Conservation (phyloP, 148 eudicot species). For the Camellia granthamiana region DNA sequence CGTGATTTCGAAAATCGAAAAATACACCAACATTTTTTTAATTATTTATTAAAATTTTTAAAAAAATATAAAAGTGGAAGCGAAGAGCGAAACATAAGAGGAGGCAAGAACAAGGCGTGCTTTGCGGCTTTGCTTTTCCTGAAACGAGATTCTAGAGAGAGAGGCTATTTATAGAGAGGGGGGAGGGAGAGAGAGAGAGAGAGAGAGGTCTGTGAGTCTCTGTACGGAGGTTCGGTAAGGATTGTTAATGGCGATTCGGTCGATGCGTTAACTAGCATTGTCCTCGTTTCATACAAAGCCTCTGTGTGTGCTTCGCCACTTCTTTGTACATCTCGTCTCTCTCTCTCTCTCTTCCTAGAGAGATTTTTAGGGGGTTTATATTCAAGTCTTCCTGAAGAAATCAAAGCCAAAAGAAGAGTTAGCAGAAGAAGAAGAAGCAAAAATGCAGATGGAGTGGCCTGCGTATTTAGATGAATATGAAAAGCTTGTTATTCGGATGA, state of each 20-base stretch:
- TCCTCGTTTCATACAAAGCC: neutral
- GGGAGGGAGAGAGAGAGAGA: constrained; percentile 1
- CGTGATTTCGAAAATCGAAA: constrained; percentile 4
- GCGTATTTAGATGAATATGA: constrained; percentile 79
- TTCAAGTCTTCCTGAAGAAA: neutral
- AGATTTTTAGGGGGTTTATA: neutral
- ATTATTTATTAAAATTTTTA: neutral
- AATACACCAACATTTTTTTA: neutral
- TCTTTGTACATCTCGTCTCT: neutral
- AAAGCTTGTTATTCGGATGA: constrained; percentile 75
- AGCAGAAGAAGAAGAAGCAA: constrained; percentile 12
- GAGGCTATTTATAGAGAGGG: neutral
- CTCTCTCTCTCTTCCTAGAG: neutral
- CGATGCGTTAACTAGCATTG: constrained; percentile 7
- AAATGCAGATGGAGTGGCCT: constrained; percentile 59
- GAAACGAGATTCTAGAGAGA: constrained; percentile 13
- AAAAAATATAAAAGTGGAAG: constrained; percentile 14
- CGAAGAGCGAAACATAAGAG: constrained; percentile 3
- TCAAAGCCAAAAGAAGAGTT: neutral
- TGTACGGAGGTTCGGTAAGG: neutral
- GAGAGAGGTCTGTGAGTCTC: neutral
- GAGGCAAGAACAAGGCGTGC: constrained; percentile 17
- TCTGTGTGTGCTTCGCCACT: neutral
- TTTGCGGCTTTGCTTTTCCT: neutral
- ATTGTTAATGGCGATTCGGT: constrained; percentile 16